Base-by-base conservation (phyloP, 768 basidiomycete species). In the Leccinum barrowsii region DNA sequence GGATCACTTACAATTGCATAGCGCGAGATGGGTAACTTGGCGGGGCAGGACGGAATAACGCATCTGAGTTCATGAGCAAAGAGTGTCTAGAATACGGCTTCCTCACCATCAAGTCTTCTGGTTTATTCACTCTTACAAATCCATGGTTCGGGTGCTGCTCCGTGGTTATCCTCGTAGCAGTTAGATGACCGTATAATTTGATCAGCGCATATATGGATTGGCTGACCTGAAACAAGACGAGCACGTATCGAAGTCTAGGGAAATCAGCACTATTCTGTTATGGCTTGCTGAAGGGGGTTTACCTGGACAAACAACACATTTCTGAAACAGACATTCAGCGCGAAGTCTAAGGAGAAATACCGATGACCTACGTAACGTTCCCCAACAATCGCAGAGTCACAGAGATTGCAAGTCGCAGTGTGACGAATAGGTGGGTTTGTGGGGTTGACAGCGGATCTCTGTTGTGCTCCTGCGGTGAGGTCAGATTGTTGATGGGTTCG, bases 111-210 rank as follows among this genome's bases (percentile, higher is more conserved):
- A 84, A 78, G 60, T 87, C 84, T 26, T 78, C 75, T 3, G 77
- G 73, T 11, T 78, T 80, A 40, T 65, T 66, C 21, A 94, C 72
- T 65, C 79, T 85, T 22, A 89, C 83, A 69, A 94, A 94, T 2
- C 83, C 74, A 65, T 94, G 92, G 21, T 66, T 59, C 4, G 92
- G 92, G 69, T 94, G 92, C 55, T 92, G 89, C 64, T 87, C 84
- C 19, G 70, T 58, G 1, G 83, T 85, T 54, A 92, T 90, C 59
- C 82, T 87, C 56, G 19, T 51, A 54, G 51, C 28, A 11, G 37
- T 32, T 22, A 58, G n/a, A 42, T n/a, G 10, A 6, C n/a, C 13
- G 58, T 34, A 19, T 19, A 48, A 13, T 3, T 28, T 13, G 44
- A 50, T 49, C 34, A 17, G 37, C 24, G 8, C 5, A 44, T 44